Conservation (phyloP, 2,329 filamentous ascomycete genomes). For the Teratosphaeria destructans region DNA sequence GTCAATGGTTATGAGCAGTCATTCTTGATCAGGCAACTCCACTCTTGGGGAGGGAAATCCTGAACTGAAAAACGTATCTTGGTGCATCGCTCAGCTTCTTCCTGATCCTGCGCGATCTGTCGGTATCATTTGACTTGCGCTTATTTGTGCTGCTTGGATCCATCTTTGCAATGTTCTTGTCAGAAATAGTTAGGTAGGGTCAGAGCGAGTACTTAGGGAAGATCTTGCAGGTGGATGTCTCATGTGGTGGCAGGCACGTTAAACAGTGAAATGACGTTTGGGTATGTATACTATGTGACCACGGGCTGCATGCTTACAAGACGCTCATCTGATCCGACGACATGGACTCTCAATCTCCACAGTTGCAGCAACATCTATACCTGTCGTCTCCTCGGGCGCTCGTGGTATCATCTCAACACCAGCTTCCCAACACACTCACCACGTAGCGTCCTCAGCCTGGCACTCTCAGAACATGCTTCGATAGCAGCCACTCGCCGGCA, state of each 20-base stretch:
- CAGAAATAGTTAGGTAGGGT: neutral
- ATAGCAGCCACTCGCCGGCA: neutral
- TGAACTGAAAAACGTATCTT: neutral
- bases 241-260: too few relatives aligned
- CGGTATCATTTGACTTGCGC: neutral
- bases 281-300: too few relatives aligned
- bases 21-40: neutral
- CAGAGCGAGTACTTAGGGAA: too few relatives aligned
- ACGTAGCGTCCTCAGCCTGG: neutral
- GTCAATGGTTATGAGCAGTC: neutral
- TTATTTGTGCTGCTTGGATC: neutral
- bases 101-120: neutral
- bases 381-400: too few relatives aligned
- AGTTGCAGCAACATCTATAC: neutral
- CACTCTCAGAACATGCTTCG: neutral
- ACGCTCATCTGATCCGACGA: too few relatives aligned
- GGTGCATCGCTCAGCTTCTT: neutral
- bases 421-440: neutral
- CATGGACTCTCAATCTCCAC: too few relatives aligned
- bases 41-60: neutral
- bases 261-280: neutral
- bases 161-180: neutral
- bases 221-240: too few relatives aligned
- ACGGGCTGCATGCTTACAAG: too few relatives aligned
- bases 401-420: neutral